phyloP scores from a whole-genome alignment of 2,329 filamentous ascomycete species.

The Neofusicoccum kwambonambiense region DNA sequence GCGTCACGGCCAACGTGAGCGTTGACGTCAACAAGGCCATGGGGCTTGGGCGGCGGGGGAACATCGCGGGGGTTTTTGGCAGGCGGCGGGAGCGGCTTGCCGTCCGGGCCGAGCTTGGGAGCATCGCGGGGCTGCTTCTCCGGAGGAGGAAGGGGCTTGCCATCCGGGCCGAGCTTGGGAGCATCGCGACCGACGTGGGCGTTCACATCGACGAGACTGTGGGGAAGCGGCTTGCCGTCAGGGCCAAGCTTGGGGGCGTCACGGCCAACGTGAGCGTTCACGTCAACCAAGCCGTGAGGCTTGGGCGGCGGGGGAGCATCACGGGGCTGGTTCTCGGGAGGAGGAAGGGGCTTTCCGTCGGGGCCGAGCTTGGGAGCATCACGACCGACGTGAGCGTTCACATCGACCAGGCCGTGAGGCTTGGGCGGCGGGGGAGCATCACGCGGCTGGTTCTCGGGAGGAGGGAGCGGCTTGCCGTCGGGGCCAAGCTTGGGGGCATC shows the following conservation, averaged over 20 bases:
- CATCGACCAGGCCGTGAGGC: not conserved
- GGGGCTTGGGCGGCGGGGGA: too few relatives aligned
- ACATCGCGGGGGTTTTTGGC: too few relatives aligned
- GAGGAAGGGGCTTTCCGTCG: not conserved
- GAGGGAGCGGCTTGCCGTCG: not conserved
- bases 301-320: not conserved
- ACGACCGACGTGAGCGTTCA: not conserved
- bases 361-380: not conserved
- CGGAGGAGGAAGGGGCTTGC: not conserved
- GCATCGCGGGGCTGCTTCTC: too few relatives aligned
- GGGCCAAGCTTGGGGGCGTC: not conserved
- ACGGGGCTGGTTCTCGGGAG: not conserved
- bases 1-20: not conserved
- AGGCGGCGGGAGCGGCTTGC: too few relatives aligned
- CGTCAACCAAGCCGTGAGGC: not conserved
- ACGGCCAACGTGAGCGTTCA: not conserved
- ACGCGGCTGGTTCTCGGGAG: not conserved
- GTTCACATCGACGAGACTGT: not conserved
- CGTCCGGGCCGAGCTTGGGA: too few relatives aligned
- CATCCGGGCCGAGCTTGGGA: not conserved
- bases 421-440: not conserved
- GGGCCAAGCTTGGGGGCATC: not conserved
- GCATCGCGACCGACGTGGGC: not conserved
- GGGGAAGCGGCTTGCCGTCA: too few relatives aligned
- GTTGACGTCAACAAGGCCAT: too few relatives aligned